Evolutionary conservation across 768 basidiomycete species (phyloP).

Genomic region (Serendipita sp.): DNA sequence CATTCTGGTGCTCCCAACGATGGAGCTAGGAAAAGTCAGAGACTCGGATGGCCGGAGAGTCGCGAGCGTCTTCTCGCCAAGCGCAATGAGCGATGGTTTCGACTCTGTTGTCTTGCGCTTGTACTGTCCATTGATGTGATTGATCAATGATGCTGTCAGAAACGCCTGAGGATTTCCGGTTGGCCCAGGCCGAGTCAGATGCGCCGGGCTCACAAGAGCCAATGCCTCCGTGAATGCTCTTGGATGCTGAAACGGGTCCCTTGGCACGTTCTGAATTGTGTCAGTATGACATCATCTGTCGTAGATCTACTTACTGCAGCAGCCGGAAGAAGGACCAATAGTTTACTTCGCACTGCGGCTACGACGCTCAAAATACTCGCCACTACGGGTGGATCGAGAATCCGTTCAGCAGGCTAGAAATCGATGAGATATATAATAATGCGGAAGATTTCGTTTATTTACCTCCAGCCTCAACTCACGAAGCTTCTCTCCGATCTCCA

Average conservation of each 20-base stretch:
- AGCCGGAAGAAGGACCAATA: constrained; percentile 30
- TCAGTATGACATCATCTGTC: constrained; percentile 8
- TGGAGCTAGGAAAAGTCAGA: not conserved
- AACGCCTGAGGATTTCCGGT: not conserved
- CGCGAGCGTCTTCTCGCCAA: not conserved
- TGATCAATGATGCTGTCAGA: not conserved
- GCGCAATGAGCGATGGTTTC: not conserved
- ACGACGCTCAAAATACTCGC: constrained; percentile 57
- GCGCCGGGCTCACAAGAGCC: constrained; percentile 7
- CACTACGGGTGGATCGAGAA: constrained; percentile 58
- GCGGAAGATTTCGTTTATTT: constrained; percentile 4
- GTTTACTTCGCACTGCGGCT: constrained; percentile 50
- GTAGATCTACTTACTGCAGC: constrained; percentile 27
- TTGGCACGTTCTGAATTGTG: constrained; percentile 30
- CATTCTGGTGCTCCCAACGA: not conserved
- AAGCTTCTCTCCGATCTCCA: constrained; percentile 38
- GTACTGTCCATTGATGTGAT: constrained; percentile 1
- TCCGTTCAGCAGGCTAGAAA: constrained; percentile 47
- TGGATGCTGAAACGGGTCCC: constrained; percentile 68
- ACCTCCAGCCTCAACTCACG: constrained; percentile 43
- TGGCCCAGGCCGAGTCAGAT: not conserved
- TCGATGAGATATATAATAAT: not conserved
- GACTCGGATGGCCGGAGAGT: not conserved
- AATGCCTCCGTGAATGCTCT: constrained; percentile 39
- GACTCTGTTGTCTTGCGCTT: not conserved